Evolutionary conservation across 371 early-diverging fungal genomes (phyloP).

Genomic region (Mucor ambiguus): DNA sequence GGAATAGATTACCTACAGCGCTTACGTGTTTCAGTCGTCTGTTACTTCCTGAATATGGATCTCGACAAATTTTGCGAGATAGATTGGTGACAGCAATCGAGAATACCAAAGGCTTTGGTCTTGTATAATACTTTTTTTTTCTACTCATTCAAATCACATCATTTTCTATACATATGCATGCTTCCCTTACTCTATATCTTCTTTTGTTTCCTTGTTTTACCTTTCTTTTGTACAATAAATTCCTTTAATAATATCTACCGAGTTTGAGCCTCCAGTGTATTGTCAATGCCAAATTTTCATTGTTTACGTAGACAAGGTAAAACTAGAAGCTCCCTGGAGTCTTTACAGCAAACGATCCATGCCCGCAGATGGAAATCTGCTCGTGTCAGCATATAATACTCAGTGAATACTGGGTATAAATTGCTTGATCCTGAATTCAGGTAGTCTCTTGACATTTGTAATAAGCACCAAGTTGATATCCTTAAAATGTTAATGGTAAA

Average conservation of each 20-base stretch:
- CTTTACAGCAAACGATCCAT: no score
- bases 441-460: no score
- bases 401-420: no score
- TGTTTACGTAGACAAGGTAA: no score
- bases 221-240: background rate
- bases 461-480: no score
- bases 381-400: no score
- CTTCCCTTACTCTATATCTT: background rate
- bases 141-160: background rate
- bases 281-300: no score
- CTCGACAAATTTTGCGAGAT: constrained; percentile 81
- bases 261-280: no score
- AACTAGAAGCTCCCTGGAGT: no score
- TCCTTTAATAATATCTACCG: background rate
- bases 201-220: background rate
- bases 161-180: background rate
- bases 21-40: constrained; percentile 96
- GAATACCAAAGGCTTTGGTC: constrained; percentile 97
- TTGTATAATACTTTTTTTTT: constrained; percentile 64
- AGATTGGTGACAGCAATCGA: constrained; percentile 93
- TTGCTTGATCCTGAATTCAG: no score
- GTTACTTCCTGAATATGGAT: constrained; percentile 91
- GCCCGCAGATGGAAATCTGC: no score
- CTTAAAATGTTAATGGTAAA: no score
- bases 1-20: constrained; percentile 75